phyloP scores from a whole-genome alignment of 2,329 filamentous ascomycete genomes.

The Graphilbum fragrans region DNA sequence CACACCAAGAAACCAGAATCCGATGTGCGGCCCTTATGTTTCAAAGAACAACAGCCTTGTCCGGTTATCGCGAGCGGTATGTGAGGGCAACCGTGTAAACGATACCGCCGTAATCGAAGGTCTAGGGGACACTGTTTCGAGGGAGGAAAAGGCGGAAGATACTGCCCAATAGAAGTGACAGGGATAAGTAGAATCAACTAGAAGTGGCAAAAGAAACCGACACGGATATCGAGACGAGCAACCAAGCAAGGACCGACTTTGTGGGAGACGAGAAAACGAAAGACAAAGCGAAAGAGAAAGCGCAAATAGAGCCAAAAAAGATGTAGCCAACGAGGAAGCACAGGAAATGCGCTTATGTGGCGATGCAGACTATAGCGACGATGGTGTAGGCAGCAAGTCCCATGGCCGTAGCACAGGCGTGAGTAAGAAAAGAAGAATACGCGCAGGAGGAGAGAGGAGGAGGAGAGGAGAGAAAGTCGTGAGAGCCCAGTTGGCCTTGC shows the following conservation, averaged over 20 bases:
- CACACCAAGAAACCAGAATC: too few species aligned
- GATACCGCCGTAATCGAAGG: too few species aligned
- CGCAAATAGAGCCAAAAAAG: background rate
- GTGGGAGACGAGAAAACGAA: background rate
- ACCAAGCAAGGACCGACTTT: background rate
- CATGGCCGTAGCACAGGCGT: background rate
- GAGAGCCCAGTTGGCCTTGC: background rate
- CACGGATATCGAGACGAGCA: background rate
- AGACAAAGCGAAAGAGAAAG: background rate
- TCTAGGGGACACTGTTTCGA: too few species aligned
- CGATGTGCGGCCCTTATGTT: too few species aligned
- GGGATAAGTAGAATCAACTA: too few species aligned
- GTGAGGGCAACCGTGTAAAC: too few species aligned
- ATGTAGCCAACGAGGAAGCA: background rate
- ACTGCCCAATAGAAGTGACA: background rate
- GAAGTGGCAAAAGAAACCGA: background rate
- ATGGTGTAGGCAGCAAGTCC: background rate
- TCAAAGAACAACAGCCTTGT: too few species aligned
- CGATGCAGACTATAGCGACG: background rate
- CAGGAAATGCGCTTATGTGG: background rate
- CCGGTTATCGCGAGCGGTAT: too few species aligned
- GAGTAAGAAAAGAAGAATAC: conserved; percentile 1
- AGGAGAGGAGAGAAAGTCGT: background rate
- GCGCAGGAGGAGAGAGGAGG: background rate
- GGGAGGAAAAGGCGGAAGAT: background rate